Evolutionary conservation across 805 yeast species (phyloP).

Genomic region (Kazachstania psychrophila): DNA sequence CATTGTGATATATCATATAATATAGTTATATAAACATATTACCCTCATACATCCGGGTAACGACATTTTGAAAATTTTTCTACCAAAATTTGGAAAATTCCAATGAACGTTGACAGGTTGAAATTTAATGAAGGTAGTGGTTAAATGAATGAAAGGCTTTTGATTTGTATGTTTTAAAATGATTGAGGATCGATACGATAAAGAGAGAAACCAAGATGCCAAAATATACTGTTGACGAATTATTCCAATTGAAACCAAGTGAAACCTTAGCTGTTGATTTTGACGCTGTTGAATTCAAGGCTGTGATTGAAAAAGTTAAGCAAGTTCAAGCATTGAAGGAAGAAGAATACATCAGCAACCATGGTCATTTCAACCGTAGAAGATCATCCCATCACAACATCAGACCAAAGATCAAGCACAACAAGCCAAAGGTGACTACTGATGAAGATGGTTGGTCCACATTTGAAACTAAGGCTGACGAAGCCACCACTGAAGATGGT

Average conservation of each 20-base stretch:
- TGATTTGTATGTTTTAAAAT: no score
- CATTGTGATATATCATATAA: no score
- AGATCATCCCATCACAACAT: slow-evolving; percentile 47
- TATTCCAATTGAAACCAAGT: slow-evolving; percentile 45
- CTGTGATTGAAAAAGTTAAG: slow-evolving; percentile 57
- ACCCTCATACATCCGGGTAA: no score
- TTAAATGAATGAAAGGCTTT: no score
- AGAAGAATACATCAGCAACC: slow-evolving; percentile 25
- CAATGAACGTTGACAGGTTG: no score
- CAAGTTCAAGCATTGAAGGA: slow-evolving; percentile 33
- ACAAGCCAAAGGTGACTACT: slow-evolving; percentile 40
- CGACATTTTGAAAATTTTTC: no score
- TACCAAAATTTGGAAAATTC: no score
- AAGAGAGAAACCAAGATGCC: slow-evolving; percentile 4
- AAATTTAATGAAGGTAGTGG: no score
- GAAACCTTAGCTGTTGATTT: slow-evolving; percentile 54
- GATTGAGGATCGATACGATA: neutral
- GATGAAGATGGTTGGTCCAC: slow-evolving; percentile 86
- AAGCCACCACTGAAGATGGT: slow-evolving; percentile 14
- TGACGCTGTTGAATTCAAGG: slow-evolving; percentile 55
- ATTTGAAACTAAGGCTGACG: slow-evolving; percentile 36
- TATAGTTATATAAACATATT: no score
- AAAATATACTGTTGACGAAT: slow-evolving; percentile 59
- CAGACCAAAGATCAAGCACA: slow-evolving; percentile 51
- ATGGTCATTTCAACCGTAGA: slow-evolving; percentile 44